Evolutionary conservation across 2,329 filamentous ascomycete species (phyloP), one percentile per base, ranked within the genome.

Genomic region (Sporothrix variecibatus): DNA sequence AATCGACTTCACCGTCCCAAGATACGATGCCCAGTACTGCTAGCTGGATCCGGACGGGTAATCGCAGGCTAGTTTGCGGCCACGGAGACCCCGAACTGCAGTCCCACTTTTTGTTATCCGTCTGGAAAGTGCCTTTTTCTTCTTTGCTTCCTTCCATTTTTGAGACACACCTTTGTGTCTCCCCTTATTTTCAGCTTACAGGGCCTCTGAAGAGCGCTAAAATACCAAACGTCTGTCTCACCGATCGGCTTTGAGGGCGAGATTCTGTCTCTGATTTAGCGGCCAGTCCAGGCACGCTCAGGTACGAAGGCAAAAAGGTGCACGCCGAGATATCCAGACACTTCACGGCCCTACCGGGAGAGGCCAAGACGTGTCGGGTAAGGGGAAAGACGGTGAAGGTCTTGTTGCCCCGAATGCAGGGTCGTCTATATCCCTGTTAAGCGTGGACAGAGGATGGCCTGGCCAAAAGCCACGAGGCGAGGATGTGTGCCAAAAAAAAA

Each of bases 11-110:
- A 51, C 43, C 26, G 43, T 51, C 43, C 64, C 65, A 64, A 43
- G 26, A 31, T 51, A 51, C 26, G 40, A 67, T 46, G n/a, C 62
- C 34, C n/a, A 46, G 38, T 3, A 67, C 17, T 17, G 38, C 62
- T 67, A 46, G 38, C 62, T 46, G 23, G 5, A 43, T 28, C 40
- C 62, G 23, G 62, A 46, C 38, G 43, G 65, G 43, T 28, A 23
- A 23, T 46, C 23, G 65, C 43, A 51, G 26, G 8, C 43, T 49
- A 51, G 15, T 15, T 43, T 26, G 17, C 26, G 17, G 43, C 43
- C 65, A 68, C 64, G 65, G 65, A 68, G 65, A 68, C 65, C 43
- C 65, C 65, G 65, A 68, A 68, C 43, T 20, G 26, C 3, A 1
- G 15, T 6, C 34, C 65, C 65, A 68, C 65, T 68, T 68, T 68